Conservation (phyloP, 2,329 filamentous ascomycete species). For the Penicillium aurantiogriseum region DNA sequence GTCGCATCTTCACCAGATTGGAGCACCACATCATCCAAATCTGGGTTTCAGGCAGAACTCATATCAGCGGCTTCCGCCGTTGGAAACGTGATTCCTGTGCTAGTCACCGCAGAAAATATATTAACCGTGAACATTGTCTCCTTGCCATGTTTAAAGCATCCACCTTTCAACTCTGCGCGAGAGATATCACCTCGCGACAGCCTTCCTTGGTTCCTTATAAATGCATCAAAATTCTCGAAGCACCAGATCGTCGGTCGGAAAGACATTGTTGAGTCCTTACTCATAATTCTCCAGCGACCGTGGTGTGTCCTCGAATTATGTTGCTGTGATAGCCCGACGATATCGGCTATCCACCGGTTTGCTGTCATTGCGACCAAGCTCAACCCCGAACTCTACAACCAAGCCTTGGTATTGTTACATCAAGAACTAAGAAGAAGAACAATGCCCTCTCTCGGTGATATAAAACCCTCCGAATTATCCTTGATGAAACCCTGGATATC, state of each 20-base stretch:
- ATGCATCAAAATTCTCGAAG: background rate
- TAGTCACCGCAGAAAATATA: background rate
- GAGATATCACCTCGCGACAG: background rate
- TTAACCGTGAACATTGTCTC: background rate
- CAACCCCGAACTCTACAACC: background rate
- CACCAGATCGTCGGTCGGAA: background rate
- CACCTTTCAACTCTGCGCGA: background rate
- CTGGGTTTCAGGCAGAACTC: background rate
- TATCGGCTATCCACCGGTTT: background rate
- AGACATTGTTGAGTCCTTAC: background rate
- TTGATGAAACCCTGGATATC: background rate
- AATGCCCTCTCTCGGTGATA: background rate
- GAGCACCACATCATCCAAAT: background rate
- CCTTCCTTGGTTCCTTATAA: background rate
- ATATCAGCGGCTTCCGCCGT: background rate
- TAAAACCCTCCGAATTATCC: background rate
- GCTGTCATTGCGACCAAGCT: background rate
- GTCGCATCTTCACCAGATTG: background rate
- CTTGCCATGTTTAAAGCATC: background rate
- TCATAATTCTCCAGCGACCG: background rate
- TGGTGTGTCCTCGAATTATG: constrained; percentile 1
- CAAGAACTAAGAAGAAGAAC: background rate
- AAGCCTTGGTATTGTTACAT: background rate
- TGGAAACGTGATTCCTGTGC: background rate
- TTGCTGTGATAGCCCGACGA: background rate